Percentiles rank a stretch among this genome's conserved stretches.
Evolutionary conservation across 805 yeast species (phyloP).

Genomic region (Zygotorulaspora sp.): DNA sequence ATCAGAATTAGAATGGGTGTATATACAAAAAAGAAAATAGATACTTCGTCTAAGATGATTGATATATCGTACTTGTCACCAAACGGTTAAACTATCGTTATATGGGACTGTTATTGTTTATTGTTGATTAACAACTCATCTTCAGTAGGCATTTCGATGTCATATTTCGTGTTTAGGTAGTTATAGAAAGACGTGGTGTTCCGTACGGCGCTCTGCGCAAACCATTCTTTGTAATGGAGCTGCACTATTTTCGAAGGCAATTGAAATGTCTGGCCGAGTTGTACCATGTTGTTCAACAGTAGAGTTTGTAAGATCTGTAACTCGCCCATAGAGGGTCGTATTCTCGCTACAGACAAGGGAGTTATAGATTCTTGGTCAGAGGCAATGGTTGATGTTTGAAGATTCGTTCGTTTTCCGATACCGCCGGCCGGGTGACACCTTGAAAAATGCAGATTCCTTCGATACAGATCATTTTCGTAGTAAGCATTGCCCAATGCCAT

Average conservation of each 20-base stretch:
- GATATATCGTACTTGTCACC: too few relatives aligned
- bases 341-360: conserved; percentile 3
- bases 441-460: conserved; percentile 56
- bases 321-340: conserved; percentile 10
- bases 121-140: too few relatives aligned
- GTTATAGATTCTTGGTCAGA: neutral
- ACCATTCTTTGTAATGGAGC: conserved; percentile 3
- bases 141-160: too few relatives aligned
- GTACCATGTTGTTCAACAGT: conserved; percentile 16
- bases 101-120: too few relatives aligned
- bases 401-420: conserved; percentile 47
- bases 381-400: neutral
- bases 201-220: neutral
- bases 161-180: neutral
- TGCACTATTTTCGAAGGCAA: conserved; percentile 7
- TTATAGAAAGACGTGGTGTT: neutral
- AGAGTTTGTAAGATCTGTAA: conserved; percentile 13
- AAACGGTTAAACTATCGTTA: too few relatives aligned
- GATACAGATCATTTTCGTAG: conserved; percentile 50
- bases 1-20: too few relatives aligned
- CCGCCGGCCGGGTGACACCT: conserved; percentile 89
- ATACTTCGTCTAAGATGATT: too few relatives aligned
- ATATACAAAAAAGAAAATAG: too few relatives aligned
- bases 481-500: conserved; percentile 63
- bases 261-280: neutral